Percentiles rank a stretch among this genome's conserved stretches.
Conservation (phyloP, 208 protist species). For the Wallacemonas sp. region DNA sequence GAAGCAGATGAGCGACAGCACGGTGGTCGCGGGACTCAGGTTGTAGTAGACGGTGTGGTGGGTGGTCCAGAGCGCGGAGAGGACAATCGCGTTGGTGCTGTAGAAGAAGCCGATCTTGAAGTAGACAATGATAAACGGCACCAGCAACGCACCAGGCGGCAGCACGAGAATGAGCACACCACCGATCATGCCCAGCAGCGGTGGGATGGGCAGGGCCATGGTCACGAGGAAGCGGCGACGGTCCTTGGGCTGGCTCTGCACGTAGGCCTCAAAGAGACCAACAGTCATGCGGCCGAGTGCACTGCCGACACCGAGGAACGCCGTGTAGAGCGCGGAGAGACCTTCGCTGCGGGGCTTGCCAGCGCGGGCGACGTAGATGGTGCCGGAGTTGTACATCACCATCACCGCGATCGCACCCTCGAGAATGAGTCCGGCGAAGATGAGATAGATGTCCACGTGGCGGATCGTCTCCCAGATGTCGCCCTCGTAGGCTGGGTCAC, state of each 20-base stretch:
- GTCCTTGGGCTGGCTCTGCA: slow-evolving; percentile 48
- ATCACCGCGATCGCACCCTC: slow-evolving; percentile 47
- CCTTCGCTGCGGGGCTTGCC: slow-evolving; percentile 28
- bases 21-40: slow-evolving; percentile 51
- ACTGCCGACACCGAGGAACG: slow-evolving; percentile 64
- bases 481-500: slow-evolving; percentile 49
- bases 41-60: slow-evolving; percentile 61
- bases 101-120: slow-evolving; percentile 61
- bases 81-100: slow-evolving; percentile 51
- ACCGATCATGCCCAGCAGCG: slow-evolving; percentile 33
- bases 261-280: slow-evolving; percentile 65
- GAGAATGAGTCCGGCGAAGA: slow-evolving; percentile 49
- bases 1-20: slow-evolving; percentile 52
- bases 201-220: slow-evolving; percentile 48
- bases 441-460: slow-evolving; percentile 45
- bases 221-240: slow-evolving; percentile 50
- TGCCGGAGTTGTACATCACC: slow-evolving; percentile 72
- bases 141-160: slow-evolving; percentile 37
- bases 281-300: slow-evolving; percentile 51
- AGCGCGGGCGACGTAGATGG: slow-evolving; percentile 52
- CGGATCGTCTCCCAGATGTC: slow-evolving; percentile 35
- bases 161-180: slow-evolving; percentile 49
- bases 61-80: slow-evolving; percentile 49
- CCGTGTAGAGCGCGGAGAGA: slow-evolving; percentile 55
- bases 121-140: slow-evolving; percentile 68